Evolutionary conservation across 768 basidiomycete genomes (phyloP).

Genomic region (Trametes cinnabarina): DNA sequence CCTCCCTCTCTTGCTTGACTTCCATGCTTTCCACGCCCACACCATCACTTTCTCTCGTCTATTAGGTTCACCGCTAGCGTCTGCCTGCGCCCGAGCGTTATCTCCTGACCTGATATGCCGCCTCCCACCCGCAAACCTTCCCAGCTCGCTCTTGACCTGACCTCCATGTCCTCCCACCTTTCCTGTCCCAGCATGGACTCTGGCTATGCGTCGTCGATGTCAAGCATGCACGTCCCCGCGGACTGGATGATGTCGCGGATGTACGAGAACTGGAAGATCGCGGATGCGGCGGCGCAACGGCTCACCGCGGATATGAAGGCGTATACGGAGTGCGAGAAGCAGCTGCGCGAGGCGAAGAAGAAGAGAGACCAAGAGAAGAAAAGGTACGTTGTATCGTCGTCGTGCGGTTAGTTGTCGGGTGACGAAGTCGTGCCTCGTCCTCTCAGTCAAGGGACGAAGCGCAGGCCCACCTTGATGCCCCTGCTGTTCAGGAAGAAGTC

Average conservation of each 20-base stretch:
- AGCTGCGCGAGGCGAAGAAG: conserved; percentile 14
- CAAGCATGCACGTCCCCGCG: conserved; percentile 5
- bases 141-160: conserved; percentile 1
- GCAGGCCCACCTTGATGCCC: conserved; percentile 6
- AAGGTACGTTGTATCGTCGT: not conserved
- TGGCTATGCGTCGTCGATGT: conserved; percentile 14
- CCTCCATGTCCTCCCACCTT: not conserved
- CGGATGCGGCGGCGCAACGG: conserved; percentile 22
- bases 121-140: not conserved
- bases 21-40: not conserved
- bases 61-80: conserved; percentile 1
- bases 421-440: no score
- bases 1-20: not conserved
- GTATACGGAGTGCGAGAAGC: conserved; percentile 7
- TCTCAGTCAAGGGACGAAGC: conserved; percentile 4
- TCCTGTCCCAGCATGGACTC: conserved; percentile 11
- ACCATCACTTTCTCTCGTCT: not conserved
- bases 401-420: not conserved
- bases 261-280: conserved; percentile 20
- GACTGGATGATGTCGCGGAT: conserved; percentile 14
- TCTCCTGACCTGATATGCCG: conserved; percentile 2
- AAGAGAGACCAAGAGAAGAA: not conserved
- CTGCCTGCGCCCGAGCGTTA: not conserved
- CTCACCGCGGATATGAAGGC: conserved; percentile 12
- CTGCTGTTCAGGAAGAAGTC: conserved; percentile 4